Percentiles rank a stretch among this genome's conserved stretches.
Conservation (phyloP, 2,329 filamentous ascomycete species). For the Chaetomium olivaceum region DNA sequence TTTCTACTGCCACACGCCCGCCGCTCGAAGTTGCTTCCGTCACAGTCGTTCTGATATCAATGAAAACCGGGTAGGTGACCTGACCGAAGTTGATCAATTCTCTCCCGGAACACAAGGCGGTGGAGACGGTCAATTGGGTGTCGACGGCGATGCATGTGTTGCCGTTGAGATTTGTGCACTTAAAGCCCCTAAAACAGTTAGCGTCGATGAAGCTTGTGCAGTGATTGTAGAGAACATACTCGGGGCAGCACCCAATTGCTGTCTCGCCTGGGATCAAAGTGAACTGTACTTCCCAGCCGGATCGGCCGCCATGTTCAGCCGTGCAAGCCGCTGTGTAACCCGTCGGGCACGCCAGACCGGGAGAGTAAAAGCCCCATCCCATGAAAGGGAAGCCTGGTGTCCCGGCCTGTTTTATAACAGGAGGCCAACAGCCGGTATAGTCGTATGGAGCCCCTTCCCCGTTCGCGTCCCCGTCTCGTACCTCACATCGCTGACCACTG, state of each 20-base stretch:
- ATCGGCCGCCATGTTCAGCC: conserved; percentile 3
- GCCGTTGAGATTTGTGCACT: conserved; percentile 6
- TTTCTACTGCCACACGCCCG: not conserved
- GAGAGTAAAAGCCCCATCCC: conserved; percentile 20
- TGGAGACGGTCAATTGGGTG: not conserved
- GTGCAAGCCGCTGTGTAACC: conserved; percentile 18
- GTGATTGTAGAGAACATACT: not conserved
- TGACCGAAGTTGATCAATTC: not conserved
- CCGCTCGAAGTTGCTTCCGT: not conserved
- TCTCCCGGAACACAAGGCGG: not conserved
- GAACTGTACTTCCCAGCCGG: conserved; percentile 7
- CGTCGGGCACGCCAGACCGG: conserved; percentile 10
- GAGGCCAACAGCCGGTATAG: not conserved
- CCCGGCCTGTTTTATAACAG: not conserved
- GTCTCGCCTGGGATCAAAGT: conserved; percentile 10
- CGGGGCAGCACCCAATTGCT: conserved; percentile 16
- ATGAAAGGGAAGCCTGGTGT: not conserved
- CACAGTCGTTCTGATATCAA: not conserved
- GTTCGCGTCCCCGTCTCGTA: not conserved
- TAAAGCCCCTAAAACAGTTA: not conserved
- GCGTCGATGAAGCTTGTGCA: no score
- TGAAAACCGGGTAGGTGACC: not conserved
- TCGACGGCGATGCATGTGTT: conserved; percentile 9
- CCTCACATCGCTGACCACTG: conserved; percentile 7
- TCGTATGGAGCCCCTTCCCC: not conserved